Evolutionary conservation across 2,329 filamentous ascomycete genomes (phyloP), one percentile per base, ranked within the genome.

Genomic region (Pyrenophora teres): DNA sequence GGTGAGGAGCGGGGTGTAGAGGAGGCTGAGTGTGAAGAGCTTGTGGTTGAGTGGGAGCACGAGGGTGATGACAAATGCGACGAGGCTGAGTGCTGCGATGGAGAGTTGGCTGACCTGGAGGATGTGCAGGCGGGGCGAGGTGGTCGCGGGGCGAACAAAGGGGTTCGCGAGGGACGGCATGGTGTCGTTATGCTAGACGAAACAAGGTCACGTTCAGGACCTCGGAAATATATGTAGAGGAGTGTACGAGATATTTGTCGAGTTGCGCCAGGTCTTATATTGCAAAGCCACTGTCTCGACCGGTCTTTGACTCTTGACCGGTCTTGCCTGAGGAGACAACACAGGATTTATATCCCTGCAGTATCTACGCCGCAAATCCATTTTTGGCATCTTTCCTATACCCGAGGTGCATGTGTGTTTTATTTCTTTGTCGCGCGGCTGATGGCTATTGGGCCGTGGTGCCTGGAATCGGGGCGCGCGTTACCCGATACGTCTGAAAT

Each of bases 1-100:
- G 0, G 60, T 59, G 18, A 62, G 18, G 33, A 68, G 58, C 25
- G 63, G 49, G 13, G 57, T 51, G 40, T 60, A 65, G 18, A 67
- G 59, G 3, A 67, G 57, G 16, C 62, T 57, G 38, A 67, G 63
- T 1, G 62, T 64, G 46, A 68, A 67, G 6, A 50, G 41, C 43
- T 60, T 63, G 44, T 56, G 53, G 46, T 56, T 57, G 27, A 38
- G 40, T 0, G 62, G 64, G n/a, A 65, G 40, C 8, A 65, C 47
- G 31, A 59, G 54, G 19, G 61, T 52, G 35, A 64, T 45, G 32
- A 66, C 51, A 10, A 50, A 48, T n/a, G 55, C 56, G 18, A 65
- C 3, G 6, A 47, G n/a, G 4, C 55, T 60, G n/a, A 63, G 41
- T 32, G 27, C 8, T 23, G 57, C 43, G 25, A 67, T 50, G 32